These are phyloP conservation scores for Stemphylium beticola DNA, from an alignment of 2,329 filamentous ascomycete species.

Conservation along the genomic window DNA sequence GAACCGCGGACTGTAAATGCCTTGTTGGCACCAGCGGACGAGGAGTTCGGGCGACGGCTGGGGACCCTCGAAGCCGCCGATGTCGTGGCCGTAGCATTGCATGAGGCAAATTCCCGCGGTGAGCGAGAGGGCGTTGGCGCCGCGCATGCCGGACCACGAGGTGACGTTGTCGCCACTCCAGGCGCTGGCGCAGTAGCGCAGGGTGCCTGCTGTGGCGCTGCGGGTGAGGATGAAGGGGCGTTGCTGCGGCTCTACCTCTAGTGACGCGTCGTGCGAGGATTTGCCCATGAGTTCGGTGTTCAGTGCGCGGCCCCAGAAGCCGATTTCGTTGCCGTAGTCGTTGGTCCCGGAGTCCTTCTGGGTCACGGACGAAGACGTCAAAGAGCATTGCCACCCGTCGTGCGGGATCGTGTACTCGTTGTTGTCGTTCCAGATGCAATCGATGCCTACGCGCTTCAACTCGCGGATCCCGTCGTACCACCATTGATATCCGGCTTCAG, in stretches of 20 bases:
- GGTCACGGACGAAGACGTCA: constrained; percentile 52
- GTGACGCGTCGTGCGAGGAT: constrained; percentile 70
- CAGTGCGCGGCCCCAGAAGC: constrained; percentile 72
- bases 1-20: constrained; percentile 72
- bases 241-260: constrained; percentile 63
- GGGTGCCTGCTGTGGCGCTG: constrained; percentile 72
- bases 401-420: constrained; percentile 74
- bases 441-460: constrained; percentile 68
- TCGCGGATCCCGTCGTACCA: constrained; percentile 72
- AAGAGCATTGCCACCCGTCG: constrained; percentile 69
- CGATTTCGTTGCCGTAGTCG: constrained; percentile 58
- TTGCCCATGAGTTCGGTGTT: constrained; percentile 76
- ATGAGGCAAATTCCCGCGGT: constrained; percentile 72
- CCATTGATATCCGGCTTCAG: constrained; percentile 69
- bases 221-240: constrained; percentile 73
- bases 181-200: constrained; percentile 72
- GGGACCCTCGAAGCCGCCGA: constrained; percentile 76
- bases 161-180: constrained; percentile 80
- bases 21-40: constrained; percentile 75
- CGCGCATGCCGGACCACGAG: constrained; percentile 75
- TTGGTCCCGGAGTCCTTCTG: constrained; percentile 13
- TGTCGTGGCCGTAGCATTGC: constrained; percentile 75
- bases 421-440: constrained; percentile 81
- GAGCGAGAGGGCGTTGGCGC: constrained; percentile 71
- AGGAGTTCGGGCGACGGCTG: constrained; percentile 74